Conservation (phyloP, 768 basidiomycete species). For the Amanita pseudoporphyria region DNA sequence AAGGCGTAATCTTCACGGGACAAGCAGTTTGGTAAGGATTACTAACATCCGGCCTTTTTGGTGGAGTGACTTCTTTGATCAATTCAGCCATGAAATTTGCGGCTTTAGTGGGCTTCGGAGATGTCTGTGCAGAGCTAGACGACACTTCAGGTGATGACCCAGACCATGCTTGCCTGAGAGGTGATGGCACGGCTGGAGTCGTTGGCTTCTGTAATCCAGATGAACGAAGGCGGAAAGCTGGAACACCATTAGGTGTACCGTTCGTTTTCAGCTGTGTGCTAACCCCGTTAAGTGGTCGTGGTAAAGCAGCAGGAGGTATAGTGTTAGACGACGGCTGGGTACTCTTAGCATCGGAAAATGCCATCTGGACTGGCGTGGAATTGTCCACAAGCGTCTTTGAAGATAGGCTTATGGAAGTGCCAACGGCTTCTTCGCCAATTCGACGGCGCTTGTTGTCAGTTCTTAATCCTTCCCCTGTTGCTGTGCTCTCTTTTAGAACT, state of each 20-base stretch:
- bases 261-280: constrained; percentile 2
- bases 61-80: constrained; percentile 61
- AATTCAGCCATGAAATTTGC: constrained; percentile 62
- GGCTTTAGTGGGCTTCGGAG: constrained; percentile 48
- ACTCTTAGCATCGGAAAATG: constrained; percentile 11
- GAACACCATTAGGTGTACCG: neutral
- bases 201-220: constrained; percentile 40
- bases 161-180: constrained; percentile 68
- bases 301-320: constrained; percentile 16
- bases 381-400: constrained; percentile 12
- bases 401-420: constrained; percentile 22
- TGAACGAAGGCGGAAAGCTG: constrained; percentile 27
- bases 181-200: constrained; percentile 59
- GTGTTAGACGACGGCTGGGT: constrained; percentile 13
- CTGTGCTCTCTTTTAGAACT: constrained; percentile 24
- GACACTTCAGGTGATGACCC: constrained; percentile 28
- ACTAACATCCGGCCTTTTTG: constrained; percentile 54
- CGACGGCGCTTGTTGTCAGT: constrained; percentile 55
- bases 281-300: constrained; percentile 7
- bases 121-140: constrained; percentile 22
- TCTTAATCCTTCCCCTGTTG: constrained; percentile 26
- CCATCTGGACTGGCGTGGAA: neutral
- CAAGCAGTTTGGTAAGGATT: constrained; percentile 75
- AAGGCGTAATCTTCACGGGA: constrained; percentile 40
- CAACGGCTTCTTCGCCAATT: constrained; percentile 35